Percentiles rank a stretch among this genome's conserved stretches.
Evolutionary conservation across 768 basidiomycete genomes (phyloP).

Genomic region (Galerina marginata): DNA sequence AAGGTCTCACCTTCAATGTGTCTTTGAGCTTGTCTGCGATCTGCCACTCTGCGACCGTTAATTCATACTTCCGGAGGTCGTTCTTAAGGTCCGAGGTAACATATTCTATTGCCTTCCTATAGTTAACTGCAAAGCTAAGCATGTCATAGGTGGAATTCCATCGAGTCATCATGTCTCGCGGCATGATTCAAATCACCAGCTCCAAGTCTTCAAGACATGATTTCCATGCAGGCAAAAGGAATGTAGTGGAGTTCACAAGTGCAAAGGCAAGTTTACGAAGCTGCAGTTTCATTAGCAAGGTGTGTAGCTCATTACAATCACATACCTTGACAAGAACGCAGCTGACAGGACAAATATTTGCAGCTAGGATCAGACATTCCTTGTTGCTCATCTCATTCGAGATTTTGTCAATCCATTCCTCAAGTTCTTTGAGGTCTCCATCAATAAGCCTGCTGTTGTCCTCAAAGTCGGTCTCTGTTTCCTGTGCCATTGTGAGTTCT

Average conservation of each 20-base stretch:
- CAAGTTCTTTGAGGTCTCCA: neutral
- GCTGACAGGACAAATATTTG: slow-evolving; percentile 27
- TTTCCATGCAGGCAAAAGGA: slow-evolving; percentile 27
- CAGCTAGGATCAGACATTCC: slow-evolving; percentile 16
- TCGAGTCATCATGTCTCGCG: slow-evolving; percentile 39
- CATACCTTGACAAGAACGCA: slow-evolving; percentile 37
- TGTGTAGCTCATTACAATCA: slow-evolving; percentile 12
- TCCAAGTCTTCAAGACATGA: slow-evolving; percentile 13
- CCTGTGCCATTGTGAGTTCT: too few species aligned
- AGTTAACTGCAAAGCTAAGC: slow-evolving; percentile 35
- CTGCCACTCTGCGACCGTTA: slow-evolving; percentile 34
- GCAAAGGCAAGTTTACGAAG: slow-evolving; percentile 26
- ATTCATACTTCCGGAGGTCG: slow-evolving; percentile 27
- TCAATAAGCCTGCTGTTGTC: too few species aligned
- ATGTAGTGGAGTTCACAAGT: slow-evolving; percentile 29
- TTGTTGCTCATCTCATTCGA: slow-evolving; percentile 18
- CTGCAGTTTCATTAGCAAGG: slow-evolving; percentile 17
- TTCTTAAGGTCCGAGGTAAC: slow-evolving; percentile 26
- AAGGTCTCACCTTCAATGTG: slow-evolving; percentile 32
- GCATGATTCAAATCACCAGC: slow-evolving; percentile 30
- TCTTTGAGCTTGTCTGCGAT: slow-evolving; percentile 34
- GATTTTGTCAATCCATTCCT: neutral
- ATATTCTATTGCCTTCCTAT: slow-evolving; percentile 31
- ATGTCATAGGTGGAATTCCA: slow-evolving; percentile 49
- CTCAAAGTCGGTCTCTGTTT: too few species aligned